phyloP scores from a whole-genome alignment of 768 basidiomycete species.

The Tylopilus cervinicoccineus region DNA sequence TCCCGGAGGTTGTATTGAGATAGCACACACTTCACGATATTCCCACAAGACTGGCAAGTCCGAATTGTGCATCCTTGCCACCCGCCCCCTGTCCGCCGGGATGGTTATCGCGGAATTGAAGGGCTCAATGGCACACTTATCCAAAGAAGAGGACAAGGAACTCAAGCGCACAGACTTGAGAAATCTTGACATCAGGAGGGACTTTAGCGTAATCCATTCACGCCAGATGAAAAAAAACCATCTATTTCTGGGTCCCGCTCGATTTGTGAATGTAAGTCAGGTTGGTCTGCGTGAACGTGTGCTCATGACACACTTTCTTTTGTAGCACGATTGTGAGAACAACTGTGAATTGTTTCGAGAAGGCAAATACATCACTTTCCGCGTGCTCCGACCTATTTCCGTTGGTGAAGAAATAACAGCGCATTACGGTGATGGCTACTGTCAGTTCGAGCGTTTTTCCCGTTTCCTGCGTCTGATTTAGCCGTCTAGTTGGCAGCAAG shows the following conservation, averaged over 20 bases:
- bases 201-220: conserved; percentile 90
- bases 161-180: conserved; percentile 78
- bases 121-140: conserved; percentile 86
- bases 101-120: conserved; percentile 81
- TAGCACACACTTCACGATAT: conserved; percentile 85
- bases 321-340: conserved; percentile 84
- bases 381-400: conserved; percentile 71
- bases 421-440: conserved; percentile 88
- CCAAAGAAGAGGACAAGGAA: conserved; percentile 81
- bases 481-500: conserved; percentile 52
- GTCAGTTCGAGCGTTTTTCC: conserved; percentile 45
- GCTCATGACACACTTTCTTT: conserved; percentile 1
- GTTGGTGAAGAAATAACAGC: conserved; percentile 87
- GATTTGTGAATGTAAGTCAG: conserved; percentile 82
- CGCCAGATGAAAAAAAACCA: conserved; percentile 91
- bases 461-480: conserved; percentile 28
- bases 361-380: conserved; percentile 86
- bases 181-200: conserved; percentile 67
- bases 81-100: conserved; percentile 62
- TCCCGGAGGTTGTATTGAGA: conserved; percentile 80
- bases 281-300: neutral
- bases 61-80: conserved; percentile 83
- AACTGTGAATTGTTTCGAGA: conserved; percentile 88
- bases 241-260: conserved; percentile 85
- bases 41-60: conserved; percentile 86